Percentiles rank a stretch among this genome's conserved stretches.
Evolutionary conservation across 2,329 filamentous ascomycete genomes (phyloP).

Genomic region (Claviceps lovelessii): DNA sequence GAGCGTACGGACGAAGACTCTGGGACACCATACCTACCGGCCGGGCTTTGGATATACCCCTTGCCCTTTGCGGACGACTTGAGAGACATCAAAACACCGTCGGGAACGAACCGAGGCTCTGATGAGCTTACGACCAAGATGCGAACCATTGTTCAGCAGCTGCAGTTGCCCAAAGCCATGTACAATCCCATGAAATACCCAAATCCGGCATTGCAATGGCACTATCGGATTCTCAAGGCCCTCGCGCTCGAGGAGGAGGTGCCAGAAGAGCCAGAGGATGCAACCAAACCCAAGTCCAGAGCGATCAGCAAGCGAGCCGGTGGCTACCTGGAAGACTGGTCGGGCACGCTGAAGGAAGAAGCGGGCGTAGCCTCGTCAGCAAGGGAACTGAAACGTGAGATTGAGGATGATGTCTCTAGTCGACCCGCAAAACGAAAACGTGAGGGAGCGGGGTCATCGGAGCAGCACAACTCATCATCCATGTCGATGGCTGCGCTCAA

Average conservation of each 20-base stretch:
- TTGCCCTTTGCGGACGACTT: slow-evolving; percentile 85
- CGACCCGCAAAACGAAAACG: slow-evolving; percentile 33
- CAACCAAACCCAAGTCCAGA: slow-evolving; percentile 68
- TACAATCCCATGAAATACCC: slow-evolving; percentile 83
- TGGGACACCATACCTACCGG: slow-evolving; percentile 57
- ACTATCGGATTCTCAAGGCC: slow-evolving; percentile 86
- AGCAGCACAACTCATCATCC: slow-evolving; percentile 19
- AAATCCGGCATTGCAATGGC: slow-evolving; percentile 89
- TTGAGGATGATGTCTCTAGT: slow-evolving; percentile 27
- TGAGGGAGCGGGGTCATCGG: slow-evolving; percentile 15
- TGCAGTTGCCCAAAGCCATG: slow-evolving; percentile 71
- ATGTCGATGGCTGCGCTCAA: slow-evolving; percentile 34
- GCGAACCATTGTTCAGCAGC: slow-evolving; percentile 67
- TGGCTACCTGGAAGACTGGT: slow-evolving; percentile 65
- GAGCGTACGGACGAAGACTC: slow-evolving; percentile 50
- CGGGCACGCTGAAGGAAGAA: slow-evolving; percentile 49
- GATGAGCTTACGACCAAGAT: slow-evolving; percentile 66
- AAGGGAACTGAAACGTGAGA: slow-evolving; percentile 37
- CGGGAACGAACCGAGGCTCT: slow-evolving; percentile 39
- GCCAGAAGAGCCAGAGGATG: slow-evolving; percentile 58
- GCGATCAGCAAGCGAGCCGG: slow-evolving; percentile 85
- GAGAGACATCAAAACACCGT: slow-evolving; percentile 53
- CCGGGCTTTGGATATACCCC: slow-evolving; percentile 77
- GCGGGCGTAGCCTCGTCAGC: slow-evolving; percentile 21
- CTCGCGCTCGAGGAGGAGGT: slow-evolving; percentile 85